phyloP scores from a whole-genome alignment of 106 monocot species.

The Dioscorea alata region DNA sequence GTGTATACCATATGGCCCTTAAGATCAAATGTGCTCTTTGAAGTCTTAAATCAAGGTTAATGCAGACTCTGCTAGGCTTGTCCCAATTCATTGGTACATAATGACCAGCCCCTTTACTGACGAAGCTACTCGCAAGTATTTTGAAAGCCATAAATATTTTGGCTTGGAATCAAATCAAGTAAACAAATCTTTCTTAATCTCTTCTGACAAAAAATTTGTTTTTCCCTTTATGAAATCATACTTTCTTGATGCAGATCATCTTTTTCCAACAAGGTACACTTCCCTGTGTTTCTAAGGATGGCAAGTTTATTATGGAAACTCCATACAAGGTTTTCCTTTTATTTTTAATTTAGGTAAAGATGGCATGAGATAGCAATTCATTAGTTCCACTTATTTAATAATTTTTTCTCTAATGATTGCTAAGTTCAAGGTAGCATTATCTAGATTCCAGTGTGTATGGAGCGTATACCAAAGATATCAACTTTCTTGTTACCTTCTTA shows the following conservation, averaged over 20 bases:
- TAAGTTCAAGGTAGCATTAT: too few relatives aligned
- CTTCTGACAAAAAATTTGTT: too few relatives aligned
- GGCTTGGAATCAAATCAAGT: constrained; percentile 91
- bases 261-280: constrained; percentile 99
- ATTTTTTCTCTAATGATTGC: too few relatives aligned
- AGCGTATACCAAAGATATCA: too few relatives aligned
- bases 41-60: too few relatives aligned
- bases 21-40: too few relatives aligned
- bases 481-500: too few relatives aligned
- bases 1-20: too few relatives aligned
- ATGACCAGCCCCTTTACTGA: constrained; percentile 99
- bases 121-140: constrained; percentile 79
- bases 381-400: too few relatives aligned
- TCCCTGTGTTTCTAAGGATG: constrained; percentile 89
- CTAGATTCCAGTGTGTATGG: too few relatives aligned
- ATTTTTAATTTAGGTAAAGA: not conserved
- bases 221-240: too few relatives aligned
- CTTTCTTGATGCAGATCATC: constrained; percentile 54
- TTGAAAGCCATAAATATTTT: constrained; percentile 92
- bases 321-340: constrained; percentile 58
- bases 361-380: too few relatives aligned
- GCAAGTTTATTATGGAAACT: constrained; percentile 92
- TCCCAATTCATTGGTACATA: constrained; percentile 93
- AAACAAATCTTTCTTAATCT: constrained; percentile 3
- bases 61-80: constrained; percentile 11